Conservation (phyloP, 208 protist genomes). For the Histomonas meleagridis region DNA sequence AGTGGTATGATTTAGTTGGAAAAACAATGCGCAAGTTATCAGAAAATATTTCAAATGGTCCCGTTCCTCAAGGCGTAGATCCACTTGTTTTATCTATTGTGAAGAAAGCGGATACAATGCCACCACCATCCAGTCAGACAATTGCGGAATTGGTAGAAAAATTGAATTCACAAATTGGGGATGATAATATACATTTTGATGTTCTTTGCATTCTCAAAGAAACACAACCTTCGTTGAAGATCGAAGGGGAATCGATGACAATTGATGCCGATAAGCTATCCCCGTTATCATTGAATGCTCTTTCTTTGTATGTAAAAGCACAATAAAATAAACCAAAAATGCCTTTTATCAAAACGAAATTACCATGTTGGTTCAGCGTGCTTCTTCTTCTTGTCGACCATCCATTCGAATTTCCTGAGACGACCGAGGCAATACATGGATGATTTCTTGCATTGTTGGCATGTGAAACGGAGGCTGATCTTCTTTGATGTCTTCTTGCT, state of each 20-base stretch:
- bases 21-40: not conserved
- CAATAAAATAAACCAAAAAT: too few relatives aligned
- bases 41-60: not conserved
- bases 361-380: slow-evolving; percentile 31
- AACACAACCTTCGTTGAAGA: not conserved
- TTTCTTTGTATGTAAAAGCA: not conserved
- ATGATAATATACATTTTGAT: not conserved
- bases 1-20: not conserved
- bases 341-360: too few relatives aligned
- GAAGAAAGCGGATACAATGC: not conserved
- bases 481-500: slow-evolving; percentile 32
- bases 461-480: slow-evolving; percentile 25
- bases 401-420: slow-evolving; percentile 29
- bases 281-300: not conserved
- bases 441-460: slow-evolving; percentile 7
- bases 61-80: not conserved
- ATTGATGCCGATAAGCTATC: not conserved
- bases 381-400: slow-evolving; percentile 22
- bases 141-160: not conserved
- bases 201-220: not conserved
- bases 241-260: not conserved
- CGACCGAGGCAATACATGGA: slow-evolving; percentile 21
- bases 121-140: not conserved
- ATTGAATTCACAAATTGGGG: not conserved
- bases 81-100: not conserved